Percentiles rank a stretch among this genome's conserved stretches.
These are phyloP conservation scores for Bryopsis sp. DNA, from an alignment of 139 green algal genomes.

Conservation along the genomic window DNA sequence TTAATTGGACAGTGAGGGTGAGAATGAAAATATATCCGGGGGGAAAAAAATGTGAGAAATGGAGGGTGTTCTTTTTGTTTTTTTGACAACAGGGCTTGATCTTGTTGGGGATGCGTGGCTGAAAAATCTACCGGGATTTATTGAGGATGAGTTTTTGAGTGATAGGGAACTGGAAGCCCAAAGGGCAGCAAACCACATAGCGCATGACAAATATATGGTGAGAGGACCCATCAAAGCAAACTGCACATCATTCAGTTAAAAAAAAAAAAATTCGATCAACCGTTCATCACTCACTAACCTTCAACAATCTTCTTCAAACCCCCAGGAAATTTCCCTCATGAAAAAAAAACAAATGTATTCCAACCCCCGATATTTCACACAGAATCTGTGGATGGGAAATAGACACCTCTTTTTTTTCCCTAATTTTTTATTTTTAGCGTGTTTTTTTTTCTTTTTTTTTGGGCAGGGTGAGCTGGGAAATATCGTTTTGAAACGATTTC, in stretches of 20 bases:
- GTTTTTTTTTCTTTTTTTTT: too few species aligned
- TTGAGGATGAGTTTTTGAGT: conserved; percentile 16
- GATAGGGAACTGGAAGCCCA: neutral
- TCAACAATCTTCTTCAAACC: too few species aligned
- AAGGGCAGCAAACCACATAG: conserved; percentile 1
- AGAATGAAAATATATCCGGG: neutral
- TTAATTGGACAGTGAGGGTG: neutral
- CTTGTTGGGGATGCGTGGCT: neutral
- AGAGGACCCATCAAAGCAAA: too few species aligned
- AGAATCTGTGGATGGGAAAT: too few species aligned
- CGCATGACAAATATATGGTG: neutral
- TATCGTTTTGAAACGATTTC: conserved; percentile 59
- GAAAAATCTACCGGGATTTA: conserved; percentile 3
- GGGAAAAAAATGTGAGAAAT: neutral
- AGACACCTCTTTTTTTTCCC: neutral
- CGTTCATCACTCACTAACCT: too few species aligned
- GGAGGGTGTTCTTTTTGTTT: neutral
- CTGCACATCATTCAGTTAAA: too few species aligned
- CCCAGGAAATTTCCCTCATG: too few species aligned
- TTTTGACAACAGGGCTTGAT: neutral
- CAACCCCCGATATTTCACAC: too few species aligned
- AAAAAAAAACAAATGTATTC: too few species aligned
- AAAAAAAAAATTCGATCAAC: too few species aligned
- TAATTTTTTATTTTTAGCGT: neutral
- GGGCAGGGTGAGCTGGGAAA: conserved; percentile 41